Conservation (phyloP, 2,329 filamentous ascomycete genomes). For the Metarhizium album region DNA sequence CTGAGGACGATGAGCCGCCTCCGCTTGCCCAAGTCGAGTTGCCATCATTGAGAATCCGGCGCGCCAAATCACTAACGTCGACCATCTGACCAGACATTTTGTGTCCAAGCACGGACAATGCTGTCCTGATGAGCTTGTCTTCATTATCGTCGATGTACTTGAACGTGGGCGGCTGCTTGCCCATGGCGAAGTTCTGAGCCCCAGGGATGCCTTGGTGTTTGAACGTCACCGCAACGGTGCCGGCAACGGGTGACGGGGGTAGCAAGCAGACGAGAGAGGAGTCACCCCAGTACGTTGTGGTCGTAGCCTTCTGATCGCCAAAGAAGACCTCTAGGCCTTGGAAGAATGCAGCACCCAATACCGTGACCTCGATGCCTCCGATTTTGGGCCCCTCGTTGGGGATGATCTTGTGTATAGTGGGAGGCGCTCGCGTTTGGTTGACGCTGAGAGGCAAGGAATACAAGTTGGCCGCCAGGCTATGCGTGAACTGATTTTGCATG, state of each 20-base stretch:
- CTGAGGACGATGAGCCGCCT: constrained; percentile 22
- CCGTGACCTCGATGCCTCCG: constrained; percentile 79
- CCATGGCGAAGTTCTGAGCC: constrained; percentile 23
- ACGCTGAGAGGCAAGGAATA: constrained; percentile 40
- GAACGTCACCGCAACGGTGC: constrained; percentile 61
- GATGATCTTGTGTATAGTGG: constrained; percentile 72
- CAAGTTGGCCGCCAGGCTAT: constrained; percentile 36
- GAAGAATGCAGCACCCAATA: constrained; percentile 71
- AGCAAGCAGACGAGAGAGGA: constrained; percentile 70
- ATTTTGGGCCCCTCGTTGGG: constrained; percentile 71
- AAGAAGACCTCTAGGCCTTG: constrained; percentile 75
- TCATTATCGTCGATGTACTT: constrained; percentile 66
- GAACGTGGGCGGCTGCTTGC: constrained; percentile 44
- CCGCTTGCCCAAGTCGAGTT: constrained; percentile 35
- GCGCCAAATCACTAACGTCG: constrained; percentile 50
- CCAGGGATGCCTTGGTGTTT: constrained; percentile 37
- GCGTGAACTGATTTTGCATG: constrained; percentile 32
- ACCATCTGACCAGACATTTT: constrained; percentile 55
- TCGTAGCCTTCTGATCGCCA: constrained; percentile 52
- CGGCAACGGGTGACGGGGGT: constrained; percentile 57
- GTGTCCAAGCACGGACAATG: constrained; percentile 51
- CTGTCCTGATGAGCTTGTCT: constrained; percentile 56
- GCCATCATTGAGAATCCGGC: constrained; percentile 45
- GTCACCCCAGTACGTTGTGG: constrained; percentile 72
- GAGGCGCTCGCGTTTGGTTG: constrained; percentile 33